These are phyloP conservation scores for Peltaster fructicola DNA, from an alignment of 2,329 filamentous ascomycete species.

Conservation along the genomic window DNA sequence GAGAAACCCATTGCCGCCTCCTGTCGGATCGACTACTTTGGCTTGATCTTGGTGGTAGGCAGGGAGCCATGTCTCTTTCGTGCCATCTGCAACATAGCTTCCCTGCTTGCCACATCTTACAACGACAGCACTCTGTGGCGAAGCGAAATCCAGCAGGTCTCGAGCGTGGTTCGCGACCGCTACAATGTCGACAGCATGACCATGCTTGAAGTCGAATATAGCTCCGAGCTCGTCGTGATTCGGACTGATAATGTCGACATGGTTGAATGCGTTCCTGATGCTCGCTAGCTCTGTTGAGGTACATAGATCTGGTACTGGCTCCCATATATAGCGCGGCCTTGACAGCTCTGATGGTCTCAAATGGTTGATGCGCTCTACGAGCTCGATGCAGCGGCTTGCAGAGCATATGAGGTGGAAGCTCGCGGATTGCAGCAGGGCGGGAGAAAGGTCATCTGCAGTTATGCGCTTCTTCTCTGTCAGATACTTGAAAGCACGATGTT, in stretches of 20 bases:
- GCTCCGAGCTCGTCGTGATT: slow-evolving; percentile 80
- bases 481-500: slow-evolving; percentile 53
- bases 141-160: slow-evolving; percentile 15
- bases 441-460: slow-evolving; percentile 51
- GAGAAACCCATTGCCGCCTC: slow-evolving; percentile 82
- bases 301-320: slow-evolving; percentile 82
- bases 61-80: slow-evolving; percentile 46
- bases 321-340: slow-evolving; percentile 65
- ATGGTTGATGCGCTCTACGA: slow-evolving; percentile 52
- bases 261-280: slow-evolving; percentile 33
- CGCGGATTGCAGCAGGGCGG: slow-evolving; percentile 48
- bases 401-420: slow-evolving; percentile 83
- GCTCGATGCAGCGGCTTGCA: slow-evolving; percentile 54
- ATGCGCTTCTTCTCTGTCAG: slow-evolving; percentile 71
- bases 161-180: slow-evolving; percentile 23
- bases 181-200: slow-evolving; percentile 19
- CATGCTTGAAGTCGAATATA: slow-evolving; percentile 45
- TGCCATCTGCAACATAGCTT: slow-evolving; percentile 32
- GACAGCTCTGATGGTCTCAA: slow-evolving; percentile 22
- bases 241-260: slow-evolving; percentile 49
- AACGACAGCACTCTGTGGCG: slow-evolving; percentile 36
- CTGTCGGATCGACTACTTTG: slow-evolving; percentile 76
- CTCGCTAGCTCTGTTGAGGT: slow-evolving; percentile 43
- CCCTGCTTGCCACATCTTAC: slow-evolving; percentile 56
- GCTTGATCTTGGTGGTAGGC: slow-evolving; percentile 44